Percentiles rank a stretch among this genome's conserved stretches.
phyloP scores from a whole-genome alignment of 306 rosid species.

The Parietaria judaica region DNA sequence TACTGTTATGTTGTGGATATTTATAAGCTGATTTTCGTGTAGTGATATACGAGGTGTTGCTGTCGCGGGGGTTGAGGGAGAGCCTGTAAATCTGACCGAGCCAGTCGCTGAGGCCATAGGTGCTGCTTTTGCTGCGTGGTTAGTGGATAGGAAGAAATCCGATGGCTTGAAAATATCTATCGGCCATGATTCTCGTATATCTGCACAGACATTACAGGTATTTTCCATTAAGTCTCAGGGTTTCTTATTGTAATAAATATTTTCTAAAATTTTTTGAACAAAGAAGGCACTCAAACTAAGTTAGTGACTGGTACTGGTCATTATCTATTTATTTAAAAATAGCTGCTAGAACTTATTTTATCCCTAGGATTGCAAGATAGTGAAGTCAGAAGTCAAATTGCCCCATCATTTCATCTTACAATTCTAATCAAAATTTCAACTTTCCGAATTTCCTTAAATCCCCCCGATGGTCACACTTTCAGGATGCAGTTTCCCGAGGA shows the following conservation, averaged over 20 bases:
- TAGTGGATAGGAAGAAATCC: conserved; percentile 64
- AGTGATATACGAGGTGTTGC: conserved; percentile 97
- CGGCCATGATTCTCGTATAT: conserved; percentile 87
- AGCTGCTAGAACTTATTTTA: too few species aligned
- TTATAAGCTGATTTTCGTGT: conserved; percentile 23
- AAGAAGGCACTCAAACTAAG: too few species aligned
- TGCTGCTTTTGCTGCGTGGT: conserved; percentile 88
- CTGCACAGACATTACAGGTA: conserved; percentile 77
- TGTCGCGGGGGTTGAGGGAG: conserved; percentile 83
- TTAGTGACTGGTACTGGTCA: too few species aligned
- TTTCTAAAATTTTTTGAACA: too few species aligned
- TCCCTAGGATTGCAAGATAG: too few species aligned
- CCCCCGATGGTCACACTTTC: conserved; percentile 5
- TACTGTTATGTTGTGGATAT: conserved; percentile 6
- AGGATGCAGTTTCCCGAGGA: conserved; percentile 86
- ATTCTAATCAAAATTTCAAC: too few species aligned
- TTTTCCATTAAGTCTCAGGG: not conserved
- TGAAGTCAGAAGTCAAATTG: too few species aligned
- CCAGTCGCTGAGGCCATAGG: conserved; percentile 88
- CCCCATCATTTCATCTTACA: too few species aligned
- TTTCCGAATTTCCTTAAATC: too few species aligned
- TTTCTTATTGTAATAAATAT: too few species aligned
- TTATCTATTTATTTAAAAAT: too few species aligned
- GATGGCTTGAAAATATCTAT: conserved; percentile 64
- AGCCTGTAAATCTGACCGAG: conserved; percentile 72